Conservation (phyloP, 495 filamentous ascomycete genomes). For the Cetradonia linearis region DNA sequence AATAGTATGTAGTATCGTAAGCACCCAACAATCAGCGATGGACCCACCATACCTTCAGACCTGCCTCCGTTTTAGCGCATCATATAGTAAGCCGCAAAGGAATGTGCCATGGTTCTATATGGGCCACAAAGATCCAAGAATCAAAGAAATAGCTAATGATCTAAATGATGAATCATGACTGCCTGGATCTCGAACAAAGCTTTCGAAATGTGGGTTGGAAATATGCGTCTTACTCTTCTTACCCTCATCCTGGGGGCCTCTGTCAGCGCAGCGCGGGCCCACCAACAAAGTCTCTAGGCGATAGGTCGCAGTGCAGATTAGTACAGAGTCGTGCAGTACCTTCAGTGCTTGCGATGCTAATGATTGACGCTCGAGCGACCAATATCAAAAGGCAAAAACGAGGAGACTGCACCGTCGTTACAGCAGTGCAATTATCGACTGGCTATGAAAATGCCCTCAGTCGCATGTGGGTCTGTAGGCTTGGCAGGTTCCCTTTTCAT, state of each 20-base stretch:
- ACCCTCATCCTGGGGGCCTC: background rate
- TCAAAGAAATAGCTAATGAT: background rate
- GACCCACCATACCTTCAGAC: background rate
- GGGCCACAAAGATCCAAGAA: background rate
- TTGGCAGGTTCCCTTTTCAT: conserved; percentile 3
- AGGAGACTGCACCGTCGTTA: background rate
- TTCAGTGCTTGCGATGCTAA: background rate
- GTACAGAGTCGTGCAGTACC: background rate
- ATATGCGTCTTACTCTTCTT: background rate
- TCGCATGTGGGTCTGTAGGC: conserved; percentile 5
- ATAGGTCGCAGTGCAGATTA: background rate
- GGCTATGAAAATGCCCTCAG: conserved; percentile 9
- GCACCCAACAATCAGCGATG: background rate
- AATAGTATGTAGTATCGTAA: background rate
- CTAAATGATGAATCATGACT: background rate
- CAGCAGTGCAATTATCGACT: background rate
- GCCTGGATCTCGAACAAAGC: background rate
- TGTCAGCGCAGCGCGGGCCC: background rate
- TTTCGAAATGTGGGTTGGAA: no score
- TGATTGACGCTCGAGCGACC: background rate
- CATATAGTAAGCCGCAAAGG: background rate
- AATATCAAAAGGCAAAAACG: background rate
- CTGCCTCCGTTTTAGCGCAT: background rate
- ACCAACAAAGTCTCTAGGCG: background rate
- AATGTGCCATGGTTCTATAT: background rate